Conservation (phyloP, 1,139 yeast species). For the Pichia sp. region DNA sequence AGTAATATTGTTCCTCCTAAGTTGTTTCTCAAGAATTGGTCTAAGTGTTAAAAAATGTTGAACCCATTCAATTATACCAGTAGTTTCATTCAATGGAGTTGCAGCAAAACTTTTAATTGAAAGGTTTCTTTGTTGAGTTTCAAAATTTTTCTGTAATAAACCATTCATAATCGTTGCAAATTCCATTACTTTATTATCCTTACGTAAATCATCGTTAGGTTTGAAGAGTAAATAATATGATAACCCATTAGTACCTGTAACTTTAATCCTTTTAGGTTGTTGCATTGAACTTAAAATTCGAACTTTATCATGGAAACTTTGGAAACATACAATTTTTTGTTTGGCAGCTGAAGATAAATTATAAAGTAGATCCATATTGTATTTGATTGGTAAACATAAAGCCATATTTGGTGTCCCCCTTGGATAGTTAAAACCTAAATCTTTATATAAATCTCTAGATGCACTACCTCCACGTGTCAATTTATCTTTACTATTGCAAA, state of each 20-base stretch:
- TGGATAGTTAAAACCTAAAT: slow-evolving; percentile 40
- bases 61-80: slow-evolving; percentile 94
- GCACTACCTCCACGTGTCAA: slow-evolving; percentile 10
- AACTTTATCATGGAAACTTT: slow-evolving; percentile 54
- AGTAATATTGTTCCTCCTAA: slow-evolving; percentile 7
- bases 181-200: slow-evolving; percentile 92
- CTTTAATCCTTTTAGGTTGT: slow-evolving; percentile 70
- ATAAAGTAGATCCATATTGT: slow-evolving; percentile 60
- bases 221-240: slow-evolving; percentile 73
- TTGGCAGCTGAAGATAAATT: slow-evolving; percentile 28
- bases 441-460: slow-evolving; percentile 29
- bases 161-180: slow-evolving; percentile 84
- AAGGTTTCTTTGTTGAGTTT: slow-evolving; percentile 65
- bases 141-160: slow-evolving; percentile 56
- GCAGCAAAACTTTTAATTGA: slow-evolving; percentile 81
- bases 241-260: slow-evolving; percentile 72
- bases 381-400: slow-evolving; percentile 75
- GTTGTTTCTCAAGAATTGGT: slow-evolving; percentile 40
- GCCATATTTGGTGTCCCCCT: slow-evolving; percentile 45
- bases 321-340: slow-evolving; percentile 40
- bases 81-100: slow-evolving; percentile 74
- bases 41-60: slow-evolving; percentile 77
- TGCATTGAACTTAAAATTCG: slow-evolving; percentile 75
- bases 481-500: slow-evolving; percentile 18
- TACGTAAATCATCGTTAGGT: slow-evolving; percentile 83